Evolutionary conservation across 75 land plant species (phyloP).

Genomic region (Cryptomeria japonica): DNA sequence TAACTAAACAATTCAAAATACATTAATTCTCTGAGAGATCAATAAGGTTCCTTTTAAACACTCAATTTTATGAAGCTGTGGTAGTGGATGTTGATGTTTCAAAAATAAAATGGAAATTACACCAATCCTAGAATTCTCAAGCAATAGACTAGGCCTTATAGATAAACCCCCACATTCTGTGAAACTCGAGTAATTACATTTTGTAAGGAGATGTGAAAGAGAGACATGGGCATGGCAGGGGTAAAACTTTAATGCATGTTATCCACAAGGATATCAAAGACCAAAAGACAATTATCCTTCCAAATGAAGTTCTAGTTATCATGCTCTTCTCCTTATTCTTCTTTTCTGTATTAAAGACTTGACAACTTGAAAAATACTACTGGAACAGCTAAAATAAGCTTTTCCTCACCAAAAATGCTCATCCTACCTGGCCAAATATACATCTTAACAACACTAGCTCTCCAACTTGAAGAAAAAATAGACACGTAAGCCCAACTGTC

Average conservation of each 20-base stretch:
- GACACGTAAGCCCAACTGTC: background rate
- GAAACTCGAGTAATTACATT: background rate
- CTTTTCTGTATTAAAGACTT: background rate
- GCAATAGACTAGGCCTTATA: background rate
- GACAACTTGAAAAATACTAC: background rate
- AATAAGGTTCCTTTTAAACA: background rate
- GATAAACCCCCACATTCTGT: background rate
- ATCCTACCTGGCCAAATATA: background rate
- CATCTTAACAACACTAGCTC: background rate
- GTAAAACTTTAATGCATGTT: background rate
- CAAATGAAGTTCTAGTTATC: background rate
- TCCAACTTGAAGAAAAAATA: background rate
- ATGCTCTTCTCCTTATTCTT: background rate
- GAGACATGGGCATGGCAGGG: background rate
- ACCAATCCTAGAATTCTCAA: background rate
- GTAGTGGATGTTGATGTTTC: background rate
- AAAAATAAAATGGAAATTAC: background rate
- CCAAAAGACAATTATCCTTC: background rate
- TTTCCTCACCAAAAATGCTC: background rate
- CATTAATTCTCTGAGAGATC: background rate
- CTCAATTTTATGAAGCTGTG: background rate
- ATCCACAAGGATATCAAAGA: background rate
- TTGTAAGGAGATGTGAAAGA: background rate
- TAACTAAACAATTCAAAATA: background rate
- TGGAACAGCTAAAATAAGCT: background rate